A percentile compares a stretch with the other conserved stretches of the same genome.
phyloP scores from a whole-genome alignment of 139 green algal genomes.

The Chlamydomonas schloesseri region DNA sequence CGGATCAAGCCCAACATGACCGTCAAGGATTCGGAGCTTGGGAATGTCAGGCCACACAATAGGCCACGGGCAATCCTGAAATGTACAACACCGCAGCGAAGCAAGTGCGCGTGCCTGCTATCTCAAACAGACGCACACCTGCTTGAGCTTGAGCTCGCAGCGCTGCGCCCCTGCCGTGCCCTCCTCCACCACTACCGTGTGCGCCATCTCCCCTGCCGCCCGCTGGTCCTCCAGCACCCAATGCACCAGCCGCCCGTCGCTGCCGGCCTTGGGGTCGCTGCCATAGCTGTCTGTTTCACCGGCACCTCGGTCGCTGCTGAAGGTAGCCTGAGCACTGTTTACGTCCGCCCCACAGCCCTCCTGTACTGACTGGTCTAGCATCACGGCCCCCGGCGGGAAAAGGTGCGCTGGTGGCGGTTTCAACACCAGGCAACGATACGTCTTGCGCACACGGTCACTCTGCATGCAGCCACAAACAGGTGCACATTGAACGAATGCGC shows the following conservation, averaged over 20 bases:
- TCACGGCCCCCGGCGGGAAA: no score
- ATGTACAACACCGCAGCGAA: not conserved
- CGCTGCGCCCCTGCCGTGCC: constrained; percentile 9
- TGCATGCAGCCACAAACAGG: not conserved
- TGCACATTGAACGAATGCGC: not conserved
- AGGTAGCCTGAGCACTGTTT: no score
- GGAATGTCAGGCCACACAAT: no score
- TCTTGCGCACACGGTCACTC: constrained; percentile 33
- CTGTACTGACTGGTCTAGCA: not conserved
- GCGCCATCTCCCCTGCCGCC: constrained; percentile 50
- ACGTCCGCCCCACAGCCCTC: not conserved
- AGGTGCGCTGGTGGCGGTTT: not conserved
- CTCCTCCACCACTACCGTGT: constrained; percentile 59
- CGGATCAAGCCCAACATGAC: no score
- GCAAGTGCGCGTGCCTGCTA: not conserved
- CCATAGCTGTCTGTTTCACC: not conserved
- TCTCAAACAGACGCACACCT: constrained; percentile 35
- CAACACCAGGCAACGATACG: constrained; percentile 40
- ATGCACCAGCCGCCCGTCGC: constrained; percentile 66
- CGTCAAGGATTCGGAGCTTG: no score
- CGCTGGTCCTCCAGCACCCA: constrained; percentile 54
- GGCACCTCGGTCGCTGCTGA: no score
- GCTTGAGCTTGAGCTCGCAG: constrained; percentile 69
- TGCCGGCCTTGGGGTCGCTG: not conserved
- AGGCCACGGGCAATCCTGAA: no score